A percentile compares a stretch with the other conserved stretches of the same genome.
These are phyloP conservation scores for Chrysoporthe deuterocubensis DNA, from an alignment of 2,329 filamentous ascomycete species.

Conservation along the genomic window DNA sequence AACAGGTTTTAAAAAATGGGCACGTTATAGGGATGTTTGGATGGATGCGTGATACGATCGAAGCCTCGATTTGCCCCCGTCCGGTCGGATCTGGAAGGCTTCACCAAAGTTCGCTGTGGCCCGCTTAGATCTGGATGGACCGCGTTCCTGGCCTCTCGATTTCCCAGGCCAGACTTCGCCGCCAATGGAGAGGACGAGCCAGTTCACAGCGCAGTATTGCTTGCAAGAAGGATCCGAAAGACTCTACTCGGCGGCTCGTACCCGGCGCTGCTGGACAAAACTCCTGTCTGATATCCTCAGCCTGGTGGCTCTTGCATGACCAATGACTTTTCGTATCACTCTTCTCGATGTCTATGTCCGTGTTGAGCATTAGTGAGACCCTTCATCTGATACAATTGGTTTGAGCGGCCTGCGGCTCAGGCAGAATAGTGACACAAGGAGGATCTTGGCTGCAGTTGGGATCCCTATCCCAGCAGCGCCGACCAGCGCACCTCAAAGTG, in stretches of 20 bases:
- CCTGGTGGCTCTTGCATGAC: not conserved
- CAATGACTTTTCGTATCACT: not conserved
- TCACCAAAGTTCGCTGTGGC: not conserved
- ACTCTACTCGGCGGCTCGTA: not conserved
- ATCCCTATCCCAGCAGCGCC: not conserved
- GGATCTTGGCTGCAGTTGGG: not conserved
- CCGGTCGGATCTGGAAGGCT: not conserved
- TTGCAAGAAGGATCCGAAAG: not conserved
- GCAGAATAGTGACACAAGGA: not conserved
- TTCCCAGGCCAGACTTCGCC: no score
- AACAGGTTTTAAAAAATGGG: slow-evolving; percentile 62
- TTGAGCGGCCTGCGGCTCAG: not conserved
- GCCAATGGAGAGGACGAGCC: not conserved
- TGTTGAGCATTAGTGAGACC: not conserved
- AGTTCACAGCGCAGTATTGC: slow-evolving; percentile 2
- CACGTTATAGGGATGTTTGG: slow-evolving; percentile 61
- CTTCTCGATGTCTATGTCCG: not conserved
- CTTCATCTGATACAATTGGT: no score
- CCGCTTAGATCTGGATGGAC: not conserved
- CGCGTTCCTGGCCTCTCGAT: not conserved
- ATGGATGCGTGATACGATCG: slow-evolving; percentile 39
- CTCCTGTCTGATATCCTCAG: not conserved
- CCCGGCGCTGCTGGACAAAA: not conserved
- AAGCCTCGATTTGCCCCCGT: not conserved
- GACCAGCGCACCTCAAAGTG: no score